Conservation (phyloP, 108 stramenopile species). For the Skeletonema menzelii region DNA sequence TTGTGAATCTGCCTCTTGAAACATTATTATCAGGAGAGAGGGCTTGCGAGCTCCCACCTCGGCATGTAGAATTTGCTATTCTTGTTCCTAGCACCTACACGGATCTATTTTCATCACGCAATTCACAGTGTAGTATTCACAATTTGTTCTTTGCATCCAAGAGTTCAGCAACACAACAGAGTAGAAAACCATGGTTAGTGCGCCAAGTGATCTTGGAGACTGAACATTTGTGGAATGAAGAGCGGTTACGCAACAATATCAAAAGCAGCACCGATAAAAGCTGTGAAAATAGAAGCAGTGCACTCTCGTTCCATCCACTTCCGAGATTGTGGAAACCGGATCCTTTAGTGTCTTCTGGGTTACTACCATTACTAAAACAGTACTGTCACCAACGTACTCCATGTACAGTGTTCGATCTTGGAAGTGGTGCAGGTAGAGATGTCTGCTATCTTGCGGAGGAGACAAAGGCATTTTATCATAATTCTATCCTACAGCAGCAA, state of each 20-base stretch:
- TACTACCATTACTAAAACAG: constrained; percentile 54
- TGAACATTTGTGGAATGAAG: constrained; percentile 41
- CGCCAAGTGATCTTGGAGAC: constrained; percentile 43
- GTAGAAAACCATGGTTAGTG: constrained; percentile 63
- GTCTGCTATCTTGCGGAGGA: constrained; percentile 82
- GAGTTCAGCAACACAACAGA: constrained; percentile 43
- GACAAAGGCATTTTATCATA: constrained; percentile 40
- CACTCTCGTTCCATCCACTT: constrained; percentile 22
- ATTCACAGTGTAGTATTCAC: constrained; percentile 9
- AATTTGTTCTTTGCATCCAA: constrained; percentile 41
- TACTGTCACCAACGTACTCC: neutral
- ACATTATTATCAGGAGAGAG: constrained; percentile 42
- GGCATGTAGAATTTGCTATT: constrained; percentile 55
- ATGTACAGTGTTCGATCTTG: constrained; percentile 70
- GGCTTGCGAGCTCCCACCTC: constrained; percentile 62
- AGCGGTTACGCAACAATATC: constrained; percentile 1
- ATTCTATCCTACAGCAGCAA: neutral
- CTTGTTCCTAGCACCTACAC: constrained; percentile 24
- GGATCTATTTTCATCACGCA: constrained; percentile 1
- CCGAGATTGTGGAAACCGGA: constrained; percentile 85
- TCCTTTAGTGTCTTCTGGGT: constrained; percentile 55
- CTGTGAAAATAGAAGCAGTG: constrained; percentile 1
- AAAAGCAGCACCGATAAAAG: neutral
- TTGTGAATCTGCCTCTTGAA: constrained; percentile 41
- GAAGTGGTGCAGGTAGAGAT: constrained; percentile 80